Percentiles rank a stretch among this genome's conserved stretches.
These are phyloP conservation scores for Carex parvula DNA, from an alignment of 176 grass and related monocot species.

Conservation along the genomic window DNA sequence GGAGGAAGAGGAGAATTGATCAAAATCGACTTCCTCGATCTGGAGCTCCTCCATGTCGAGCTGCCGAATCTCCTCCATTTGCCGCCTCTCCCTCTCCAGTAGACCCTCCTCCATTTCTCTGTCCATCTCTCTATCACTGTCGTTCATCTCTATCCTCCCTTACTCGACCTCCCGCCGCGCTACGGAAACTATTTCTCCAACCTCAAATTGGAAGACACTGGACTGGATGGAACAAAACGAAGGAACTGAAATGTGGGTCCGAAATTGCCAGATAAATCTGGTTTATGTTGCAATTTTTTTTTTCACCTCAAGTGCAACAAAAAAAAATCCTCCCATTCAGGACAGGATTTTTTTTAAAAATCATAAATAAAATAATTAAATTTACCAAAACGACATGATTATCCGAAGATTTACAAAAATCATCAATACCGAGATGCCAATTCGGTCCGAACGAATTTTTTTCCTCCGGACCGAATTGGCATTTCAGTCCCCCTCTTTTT, in stretches of 20 bases:
- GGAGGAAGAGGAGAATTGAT: constrained; percentile 25
- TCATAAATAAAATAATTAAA: too few species aligned
- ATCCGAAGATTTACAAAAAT: too few species aligned
- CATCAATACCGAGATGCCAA: too few species aligned
- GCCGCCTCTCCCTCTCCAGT: constrained; percentile 57
- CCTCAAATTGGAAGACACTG: not conserved
- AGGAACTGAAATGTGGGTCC: constrained; percentile 5
- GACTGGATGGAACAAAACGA: not conserved
- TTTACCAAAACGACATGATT: too few species aligned
- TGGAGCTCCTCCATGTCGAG: constrained; percentile 86
- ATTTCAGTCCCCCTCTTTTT: too few species aligned
- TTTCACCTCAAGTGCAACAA: too few species aligned
- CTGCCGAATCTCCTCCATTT: constrained; percentile 82
- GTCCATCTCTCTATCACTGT: not conserved
- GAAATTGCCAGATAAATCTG: not conserved
- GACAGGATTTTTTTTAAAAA: too few species aligned
- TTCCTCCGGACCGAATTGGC: too few species aligned
- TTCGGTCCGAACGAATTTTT: too few species aligned
- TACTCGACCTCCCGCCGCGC: not conserved
- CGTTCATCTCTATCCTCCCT: not conserved
- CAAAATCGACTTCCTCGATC: constrained; percentile 48
- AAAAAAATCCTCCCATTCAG: too few species aligned
- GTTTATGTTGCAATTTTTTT: not conserved
- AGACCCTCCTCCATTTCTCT: constrained; percentile 52
- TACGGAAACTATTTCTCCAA: not conserved